phyloP scores from a whole-genome alignment of 345 rosid genomes.

The Arabis hirsuta region DNA sequence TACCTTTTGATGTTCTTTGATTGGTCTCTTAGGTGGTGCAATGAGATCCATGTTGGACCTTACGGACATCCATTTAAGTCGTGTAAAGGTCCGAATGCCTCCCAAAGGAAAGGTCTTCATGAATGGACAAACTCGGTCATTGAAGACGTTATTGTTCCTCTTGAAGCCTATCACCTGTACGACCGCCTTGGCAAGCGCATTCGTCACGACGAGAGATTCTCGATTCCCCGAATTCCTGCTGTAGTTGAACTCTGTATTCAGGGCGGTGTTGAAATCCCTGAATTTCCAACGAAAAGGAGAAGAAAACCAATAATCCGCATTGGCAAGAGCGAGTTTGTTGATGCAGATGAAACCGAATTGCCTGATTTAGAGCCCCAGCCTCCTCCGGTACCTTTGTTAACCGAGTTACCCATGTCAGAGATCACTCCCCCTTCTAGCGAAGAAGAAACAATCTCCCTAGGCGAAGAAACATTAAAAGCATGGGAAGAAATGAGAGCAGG shows the following conservation, averaged over 20 bases:
- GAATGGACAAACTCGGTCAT: constrained; percentile 73
- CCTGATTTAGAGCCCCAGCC: constrained; percentile 71
- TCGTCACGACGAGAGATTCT: constrained; percentile 77
- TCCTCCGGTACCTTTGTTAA: constrained; percentile 57
- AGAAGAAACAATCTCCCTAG: constrained; percentile 63
- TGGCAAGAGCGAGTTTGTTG: constrained; percentile 74
- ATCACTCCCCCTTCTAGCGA: constrained; percentile 55
- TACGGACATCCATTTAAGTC: constrained; percentile 92
- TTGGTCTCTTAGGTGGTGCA: constrained; percentile 61
- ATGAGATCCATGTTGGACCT: constrained; percentile 92
- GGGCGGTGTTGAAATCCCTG: constrained; percentile 81
- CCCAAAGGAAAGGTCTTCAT: constrained; percentile 78
- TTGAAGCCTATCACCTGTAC: constrained; percentile 81
- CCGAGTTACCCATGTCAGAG: constrained; percentile 64
- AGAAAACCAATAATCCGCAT: constrained; percentile 86
- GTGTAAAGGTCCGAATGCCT: constrained; percentile 70
- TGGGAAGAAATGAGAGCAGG: constrained; percentile 89
- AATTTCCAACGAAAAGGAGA: constrained; percentile 79
- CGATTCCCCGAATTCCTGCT: constrained; percentile 76
- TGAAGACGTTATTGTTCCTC: constrained; percentile 70
- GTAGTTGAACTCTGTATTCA: constrained; percentile 92
- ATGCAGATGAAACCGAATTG: constrained; percentile 88
- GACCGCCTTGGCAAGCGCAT: constrained; percentile 86
- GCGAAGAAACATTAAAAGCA: constrained; percentile 76
- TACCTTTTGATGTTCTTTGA: neutral